Percentiles rank a stretch among this genome's conserved stretches.
These are phyloP conservation scores for Backusella psychrophila DNA, from an alignment of 192 early-diverging fungal genomes.

Conservation along the genomic window DNA sequence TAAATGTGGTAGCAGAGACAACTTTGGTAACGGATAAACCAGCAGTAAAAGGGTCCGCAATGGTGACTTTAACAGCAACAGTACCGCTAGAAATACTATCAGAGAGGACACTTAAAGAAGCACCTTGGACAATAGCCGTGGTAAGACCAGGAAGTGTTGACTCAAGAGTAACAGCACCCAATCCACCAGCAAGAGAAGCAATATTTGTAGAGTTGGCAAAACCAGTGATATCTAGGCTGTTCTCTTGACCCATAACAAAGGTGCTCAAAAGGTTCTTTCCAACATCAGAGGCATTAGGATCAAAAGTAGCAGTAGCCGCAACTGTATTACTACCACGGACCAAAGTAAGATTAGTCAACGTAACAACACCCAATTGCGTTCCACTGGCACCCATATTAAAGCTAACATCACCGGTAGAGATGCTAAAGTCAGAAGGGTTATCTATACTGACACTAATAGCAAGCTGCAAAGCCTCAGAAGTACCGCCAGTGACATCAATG, in stretches of 20 bases:
- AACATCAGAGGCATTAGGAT: constrained; percentile 39
- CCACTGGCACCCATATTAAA: constrained; percentile 44
- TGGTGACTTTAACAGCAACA: constrained; percentile 43
- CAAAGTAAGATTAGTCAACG: constrained; percentile 43
- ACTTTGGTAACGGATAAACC: constrained; percentile 46
- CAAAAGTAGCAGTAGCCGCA: constrained; percentile 42
- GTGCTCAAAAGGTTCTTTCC: constrained; percentile 47
- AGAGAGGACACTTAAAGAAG: constrained; percentile 39
- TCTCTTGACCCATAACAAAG: constrained; percentile 47
- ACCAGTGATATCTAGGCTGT: constrained; percentile 40
- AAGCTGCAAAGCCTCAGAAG: constrained; percentile 34
- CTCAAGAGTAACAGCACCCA: constrained; percentile 37
- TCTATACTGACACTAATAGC: constrained; percentile 40
- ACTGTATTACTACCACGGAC: constrained; percentile 40
- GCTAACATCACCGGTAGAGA: constrained; percentile 50
- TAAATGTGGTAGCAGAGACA: constrained; percentile 40
- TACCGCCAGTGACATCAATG: constrained; percentile 56
- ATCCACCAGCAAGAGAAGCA: constrained; percentile 44
- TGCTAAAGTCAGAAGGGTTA: constrained; percentile 46
- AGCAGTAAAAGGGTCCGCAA: constrained; percentile 55
- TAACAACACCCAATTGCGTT: constrained; percentile 45
- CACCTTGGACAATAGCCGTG: constrained; percentile 38
- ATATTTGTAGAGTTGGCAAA: constrained; percentile 42
- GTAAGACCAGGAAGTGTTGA: constrained; percentile 49
- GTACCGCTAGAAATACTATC: constrained; percentile 41